phyloP scores from a whole-genome alignment of 371 early-diverging fungal species.

The Catenaria anguillulae region DNA sequence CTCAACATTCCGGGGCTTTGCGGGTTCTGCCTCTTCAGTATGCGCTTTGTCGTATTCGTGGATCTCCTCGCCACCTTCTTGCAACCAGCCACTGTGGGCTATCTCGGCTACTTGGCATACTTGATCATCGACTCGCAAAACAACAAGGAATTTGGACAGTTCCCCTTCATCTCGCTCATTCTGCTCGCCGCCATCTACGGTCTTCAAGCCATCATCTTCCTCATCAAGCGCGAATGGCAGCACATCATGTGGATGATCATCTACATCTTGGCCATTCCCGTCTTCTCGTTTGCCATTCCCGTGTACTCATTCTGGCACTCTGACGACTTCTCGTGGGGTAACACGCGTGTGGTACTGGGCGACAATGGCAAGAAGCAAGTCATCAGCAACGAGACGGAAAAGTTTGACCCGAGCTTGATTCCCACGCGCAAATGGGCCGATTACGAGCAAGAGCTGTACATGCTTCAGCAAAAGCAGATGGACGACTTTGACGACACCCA shows the following conservation, averaged over 20 bases:
- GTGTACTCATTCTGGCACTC: constrained; percentile 37
- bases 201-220: constrained; percentile 69
- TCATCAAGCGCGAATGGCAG: constrained; percentile 76
- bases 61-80: constrained; percentile 86
- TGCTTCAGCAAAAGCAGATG: neutral
- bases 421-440: constrained; percentile 5
- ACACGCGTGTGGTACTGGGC: constrained; percentile 75
- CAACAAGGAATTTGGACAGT: constrained; percentile 27
- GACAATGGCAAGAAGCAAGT: constrained; percentile 53
- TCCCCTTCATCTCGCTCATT: constrained; percentile 44
- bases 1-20: constrained; percentile 75
- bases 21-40: constrained; percentile 96
- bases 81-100: constrained; percentile 82
- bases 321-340: constrained; percentile 81
- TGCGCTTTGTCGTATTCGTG: constrained; percentile 90
- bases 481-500: neutral
- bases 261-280: constrained; percentile 65
- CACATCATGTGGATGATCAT: constrained; percentile 97
- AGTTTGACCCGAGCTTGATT: constrained; percentile 6
- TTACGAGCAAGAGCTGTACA: neutral
- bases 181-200: constrained; percentile 63
- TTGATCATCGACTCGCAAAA: constrained; percentile 18
- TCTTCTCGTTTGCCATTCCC: constrained; percentile 67
- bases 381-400: constrained; percentile 1
- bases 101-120: constrained; percentile 28